These are phyloP conservation scores for Colletotrichum incanum DNA, from an alignment of 2,329 filamentous ascomycete species.

Conservation along the genomic window DNA sequence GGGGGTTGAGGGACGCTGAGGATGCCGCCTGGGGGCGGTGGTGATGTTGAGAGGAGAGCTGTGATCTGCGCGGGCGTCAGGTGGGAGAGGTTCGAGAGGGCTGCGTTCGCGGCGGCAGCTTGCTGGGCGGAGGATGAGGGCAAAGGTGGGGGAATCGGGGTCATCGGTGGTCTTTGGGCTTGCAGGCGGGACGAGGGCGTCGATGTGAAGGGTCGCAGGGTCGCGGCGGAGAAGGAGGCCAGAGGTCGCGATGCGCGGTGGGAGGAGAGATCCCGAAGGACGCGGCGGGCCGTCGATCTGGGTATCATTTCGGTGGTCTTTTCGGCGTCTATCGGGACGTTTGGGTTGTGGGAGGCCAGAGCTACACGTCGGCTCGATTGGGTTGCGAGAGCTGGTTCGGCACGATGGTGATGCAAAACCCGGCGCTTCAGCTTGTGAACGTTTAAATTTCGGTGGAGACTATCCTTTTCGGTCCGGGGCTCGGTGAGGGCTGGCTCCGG, in stretches of 20 bases:
- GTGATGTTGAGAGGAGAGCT: slow-evolving; percentile 39
- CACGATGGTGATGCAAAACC: neutral
- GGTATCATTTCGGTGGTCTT: slow-evolving; percentile 25
- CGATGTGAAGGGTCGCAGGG: slow-evolving; percentile 31
- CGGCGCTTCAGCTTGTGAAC: slow-evolving; percentile 13
- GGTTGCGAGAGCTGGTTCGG: neutral
- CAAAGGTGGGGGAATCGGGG: neutral
- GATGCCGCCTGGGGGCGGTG: slow-evolving; percentile 4
- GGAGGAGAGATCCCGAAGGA: slow-evolving; percentile 35
- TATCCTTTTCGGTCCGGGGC: neutral
- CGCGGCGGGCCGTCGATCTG: slow-evolving; percentile 21
- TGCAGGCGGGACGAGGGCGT: slow-evolving; percentile 21
- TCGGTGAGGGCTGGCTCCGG: slow-evolving; percentile 20
- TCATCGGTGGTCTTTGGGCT: slow-evolving; percentile 6
- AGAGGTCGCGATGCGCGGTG: slow-evolving; percentile 26
- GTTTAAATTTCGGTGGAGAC: slow-evolving; percentile 31
- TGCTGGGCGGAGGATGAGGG: slow-evolving; percentile 3
- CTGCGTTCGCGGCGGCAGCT: slow-evolving; percentile 22
- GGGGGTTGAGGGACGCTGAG: neutral
- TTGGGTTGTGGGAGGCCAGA: neutral
- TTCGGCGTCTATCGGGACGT: neutral
- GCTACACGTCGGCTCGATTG: neutral
- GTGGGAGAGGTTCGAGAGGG: slow-evolving; percentile 43
- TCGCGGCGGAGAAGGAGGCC: neutral
- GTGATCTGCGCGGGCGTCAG: slow-evolving; percentile 43